Evolutionary conservation across 2,329 filamentous ascomycete species (phyloP), one percentile per base, ranked within the genome.

Genomic region (Teratosphaeria viscida): DNA sequence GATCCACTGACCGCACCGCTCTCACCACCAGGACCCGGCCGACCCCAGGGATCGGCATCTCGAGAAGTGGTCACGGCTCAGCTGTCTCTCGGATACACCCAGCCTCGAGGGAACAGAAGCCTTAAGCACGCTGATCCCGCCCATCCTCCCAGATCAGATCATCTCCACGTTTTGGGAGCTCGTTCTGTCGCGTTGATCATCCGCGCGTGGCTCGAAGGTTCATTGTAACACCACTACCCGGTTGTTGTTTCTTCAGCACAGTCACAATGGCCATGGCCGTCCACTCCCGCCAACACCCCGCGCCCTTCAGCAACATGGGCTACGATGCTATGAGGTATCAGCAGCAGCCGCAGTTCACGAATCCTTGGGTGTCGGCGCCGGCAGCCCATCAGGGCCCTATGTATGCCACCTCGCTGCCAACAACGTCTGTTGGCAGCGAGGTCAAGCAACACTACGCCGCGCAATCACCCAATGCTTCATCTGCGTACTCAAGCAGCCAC

Each of bases 181-280:
- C 64, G 19, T 63, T 59, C n/a, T 55, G 35, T 49, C 14, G 23
- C 27, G 61, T 59, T 59, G 58, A 63, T 59, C 59, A 55, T 53
- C 58, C 52, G 37, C 56, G 56, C 19, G 56, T 52, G 53, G 52
- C 54, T n/a, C 5, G 55, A 47, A 56, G 54, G 26, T 39, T 59
- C 65, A 65, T 65, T 61, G 35, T 10, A 19, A 26, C 26, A 34
- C 27, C 27, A 34, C 53, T 11, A 49, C 43, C 16, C 19, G 43
- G 43, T 49, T 2, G 16, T 54, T 34, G 35, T 32, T 52, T 57
- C 39, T 56, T 56, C 57, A 53, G 54, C 47, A 57, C 58, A 59
- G 59, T 61, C 68, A 68, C 64, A 66, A 96, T 96, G 91, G 94
- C 90, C 78, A 95, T 96, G 90, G 89, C 92, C 76, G 85, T 96